Conservation (phyloP, 257 asterid species). For the Datura wrightii region DNA sequence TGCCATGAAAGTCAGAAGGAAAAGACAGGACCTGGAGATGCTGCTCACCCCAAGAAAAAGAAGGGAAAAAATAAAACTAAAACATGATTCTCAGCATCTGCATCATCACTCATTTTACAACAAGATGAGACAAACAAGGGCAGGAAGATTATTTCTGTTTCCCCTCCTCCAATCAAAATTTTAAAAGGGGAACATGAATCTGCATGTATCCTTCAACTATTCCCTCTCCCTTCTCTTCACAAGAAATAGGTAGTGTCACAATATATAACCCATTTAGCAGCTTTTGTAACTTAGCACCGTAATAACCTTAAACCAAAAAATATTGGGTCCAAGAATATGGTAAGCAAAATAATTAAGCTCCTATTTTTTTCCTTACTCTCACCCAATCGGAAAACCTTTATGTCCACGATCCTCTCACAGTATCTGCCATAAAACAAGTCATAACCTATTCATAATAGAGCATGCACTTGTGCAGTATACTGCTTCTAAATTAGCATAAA, state of each 20-base stretch:
- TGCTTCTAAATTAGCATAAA: slow-evolving; percentile 5
- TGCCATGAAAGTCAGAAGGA: background rate
- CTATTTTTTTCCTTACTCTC: background rate
- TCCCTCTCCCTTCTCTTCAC: background rate
- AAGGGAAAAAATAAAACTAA: background rate
- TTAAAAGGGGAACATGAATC: background rate
- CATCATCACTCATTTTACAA: background rate
- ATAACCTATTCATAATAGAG: background rate
- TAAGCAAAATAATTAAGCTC: background rate
- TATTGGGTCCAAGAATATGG: background rate
- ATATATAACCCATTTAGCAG: background rate
- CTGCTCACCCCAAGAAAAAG: background rate
- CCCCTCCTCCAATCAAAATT: background rate
- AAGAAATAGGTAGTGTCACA: background rate
- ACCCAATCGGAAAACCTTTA: background rate
- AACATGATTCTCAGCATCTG: background rate
- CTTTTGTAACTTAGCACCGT: background rate
- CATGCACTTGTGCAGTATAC: background rate
- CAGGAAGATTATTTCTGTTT: background rate
- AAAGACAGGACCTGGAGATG: background rate
- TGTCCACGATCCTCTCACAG: background rate
- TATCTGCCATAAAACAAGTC: background rate
- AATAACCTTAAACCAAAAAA: background rate
- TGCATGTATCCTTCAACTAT: background rate
- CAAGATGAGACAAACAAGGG: background rate